Evolutionary conservation across 2,329 filamentous ascomycete species (phyloP).

Genomic region (Paradendryphiella salina): DNA sequence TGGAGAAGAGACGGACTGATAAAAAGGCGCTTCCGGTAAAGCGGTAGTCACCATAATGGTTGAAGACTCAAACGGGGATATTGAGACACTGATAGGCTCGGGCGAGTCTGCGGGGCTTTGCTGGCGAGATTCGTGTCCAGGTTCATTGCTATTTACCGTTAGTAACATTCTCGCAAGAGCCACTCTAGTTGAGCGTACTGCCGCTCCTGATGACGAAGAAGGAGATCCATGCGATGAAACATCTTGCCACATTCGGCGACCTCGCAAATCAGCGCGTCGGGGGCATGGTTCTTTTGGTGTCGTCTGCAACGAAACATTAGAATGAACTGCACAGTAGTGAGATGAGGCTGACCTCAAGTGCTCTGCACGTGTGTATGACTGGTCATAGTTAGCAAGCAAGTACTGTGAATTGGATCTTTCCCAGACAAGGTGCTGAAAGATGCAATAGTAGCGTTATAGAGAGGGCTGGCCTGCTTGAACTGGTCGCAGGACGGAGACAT

Average conservation of each 20-base stretch:
- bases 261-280: conserved; percentile 48
- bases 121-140: conserved; percentile 30
- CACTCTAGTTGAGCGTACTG: conserved; percentile 45
- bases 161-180: conserved; percentile 12
- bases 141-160: conserved; percentile 33
- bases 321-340: not conserved
- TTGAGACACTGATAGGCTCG: conserved; percentile 20
- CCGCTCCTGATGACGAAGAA: conserved; percentile 51
- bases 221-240: conserved; percentile 52
- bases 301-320: conserved; percentile 39
- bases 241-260: conserved; percentile 48
- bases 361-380: conserved; percentile 55
- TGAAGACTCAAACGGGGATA: conserved; percentile 21
- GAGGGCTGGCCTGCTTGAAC: not conserved
- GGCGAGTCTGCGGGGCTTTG: conserved; percentile 32
- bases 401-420: not conserved
- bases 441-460: not conserved
- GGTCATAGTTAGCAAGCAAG: conserved; percentile 25
- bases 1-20: conserved; percentile 29
- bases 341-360: conserved; percentile 48
- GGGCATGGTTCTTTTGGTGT: conserved; percentile 53
- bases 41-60: conserved; percentile 20
- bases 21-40: conserved; percentile 21
- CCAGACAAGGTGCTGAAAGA: no score
- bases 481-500: not conserved